Evolutionary conservation across 2,329 filamentous ascomycete genomes (phyloP), one percentile per base, ranked within the genome.

Genomic region (Alternaria sp.): DNA sequence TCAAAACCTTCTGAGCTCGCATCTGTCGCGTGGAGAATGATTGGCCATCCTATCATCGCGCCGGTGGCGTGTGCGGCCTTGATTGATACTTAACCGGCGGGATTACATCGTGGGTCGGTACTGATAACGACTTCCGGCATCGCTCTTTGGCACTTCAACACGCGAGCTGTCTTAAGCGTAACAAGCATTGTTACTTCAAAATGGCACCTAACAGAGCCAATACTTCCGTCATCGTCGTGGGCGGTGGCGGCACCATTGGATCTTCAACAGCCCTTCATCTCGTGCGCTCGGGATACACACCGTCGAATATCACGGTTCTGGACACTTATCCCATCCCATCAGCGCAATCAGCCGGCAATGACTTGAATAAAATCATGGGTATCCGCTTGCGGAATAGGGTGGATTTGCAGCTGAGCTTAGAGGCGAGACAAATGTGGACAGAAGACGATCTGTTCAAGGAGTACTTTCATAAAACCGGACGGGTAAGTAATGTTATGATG

Each of bases 161-260:
- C 23, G 17, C 39, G 36, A 45, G 11, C 21, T 39, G 36, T 40
- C 24, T 23, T 41, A 14, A 36, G 9, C 29, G 21, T n/a, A 24
- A 39, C 6, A 39, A 11, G 9, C 5, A 11, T 29, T 21, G 6
- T 46, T 37, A 23, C 5, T 33, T 48, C 29, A 52, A 23, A 6
- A 73, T 73, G 71, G 51, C 48, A 9, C 31, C 51, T 24, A 66
- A 62, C 41, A 62, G 69, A 39, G 54, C 54, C n/a, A 65, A 57
- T 24, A 67, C 64, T 1, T 73, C 62, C 9, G 62, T 74, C 23
- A 71, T 84, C 42, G 72, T 82, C 17, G 75, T 83, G 28, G 78
- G 82, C n/a, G 83, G 83, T 29, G 82, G 80, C 23, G 83, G 83
- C 9, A 83, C 82, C 0, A 84, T 83, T 72, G 83, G 83, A 11